Evolutionary conservation across 345 rosid species (phyloP), one percentile per base, ranked within the genome.

Genomic region (Capsella bursapastoris): DNA sequence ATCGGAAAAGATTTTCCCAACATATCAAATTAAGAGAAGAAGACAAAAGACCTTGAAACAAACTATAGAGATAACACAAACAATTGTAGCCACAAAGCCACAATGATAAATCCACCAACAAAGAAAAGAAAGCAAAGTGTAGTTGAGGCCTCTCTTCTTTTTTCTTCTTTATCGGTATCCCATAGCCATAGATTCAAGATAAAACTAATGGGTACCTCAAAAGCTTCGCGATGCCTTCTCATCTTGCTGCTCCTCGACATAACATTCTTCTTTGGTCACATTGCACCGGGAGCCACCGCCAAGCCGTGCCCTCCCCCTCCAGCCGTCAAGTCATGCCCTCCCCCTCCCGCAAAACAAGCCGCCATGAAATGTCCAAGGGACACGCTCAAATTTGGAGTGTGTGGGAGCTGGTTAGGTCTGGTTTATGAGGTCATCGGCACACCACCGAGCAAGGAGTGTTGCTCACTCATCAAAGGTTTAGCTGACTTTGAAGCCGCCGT

Each of bases 401-500:
- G 96, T 61, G 94, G 96, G 27, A 87, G 88, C 85, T 87, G 93
- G 93, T 76, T 90, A 52, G 94, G 94, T 56, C 62, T 90, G 80
- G 87, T 88, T 72, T 60, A 72, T 27, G 95, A 90, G 82, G 79
- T 50, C 12, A 64, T 90, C 2, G 97, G 97, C 57, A 81, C 88
- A 28, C 84, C 80, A 51, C 97, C 97, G 27, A 90, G 91, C 69
- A 55, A 86, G 55, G 83, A 87, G 75, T 93, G 97, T 53, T 93
- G 98, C 75, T 67, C 81, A 3, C 43, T 93, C 16, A 77, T 93
- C 34, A 59, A 79, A 32, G 96, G 98, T 52, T n/a, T 93, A n/a
- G 98, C 89, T 0, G 96, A 93, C 76, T 71, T 90, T 1, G 92
- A 93, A 80, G 98, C 96, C 12, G 95, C 97, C 0, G 8, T 81